Conservation (phyloP, 1,284 basidiomycete species). For the Moniliophthora roreri region DNA sequence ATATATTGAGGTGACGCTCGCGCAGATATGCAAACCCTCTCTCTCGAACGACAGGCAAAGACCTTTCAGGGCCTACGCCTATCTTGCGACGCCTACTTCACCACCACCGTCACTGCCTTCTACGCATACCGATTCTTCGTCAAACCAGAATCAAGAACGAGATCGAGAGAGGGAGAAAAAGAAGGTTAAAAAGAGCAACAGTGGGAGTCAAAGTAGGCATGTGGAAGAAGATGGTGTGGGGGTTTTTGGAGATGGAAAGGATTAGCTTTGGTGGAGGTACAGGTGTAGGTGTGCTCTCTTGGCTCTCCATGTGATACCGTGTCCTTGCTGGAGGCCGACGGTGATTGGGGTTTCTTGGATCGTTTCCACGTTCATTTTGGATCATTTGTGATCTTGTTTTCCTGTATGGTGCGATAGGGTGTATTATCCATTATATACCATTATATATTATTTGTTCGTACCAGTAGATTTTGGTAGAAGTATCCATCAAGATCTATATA, state of each 20-base stretch:
- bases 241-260: constrained; percentile 12
- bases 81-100: constrained; percentile 53
- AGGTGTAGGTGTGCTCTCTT: no score
- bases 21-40: constrained; percentile 65
- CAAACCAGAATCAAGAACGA: background rate
- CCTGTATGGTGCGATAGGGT: no score
- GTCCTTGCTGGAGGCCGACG: no score
- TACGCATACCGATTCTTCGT: background rate
- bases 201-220: constrained; percentile 6
- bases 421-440: no score
- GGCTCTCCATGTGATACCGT: no score
- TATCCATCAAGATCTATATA: no score
- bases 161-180: background rate
- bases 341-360: no score
- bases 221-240: constrained; percentile 11
- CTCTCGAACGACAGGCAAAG: constrained; percentile 77
- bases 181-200: background rate
- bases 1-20: background rate
- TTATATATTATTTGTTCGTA: no score
- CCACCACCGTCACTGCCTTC: constrained; percentile 21
- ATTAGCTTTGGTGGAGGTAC: constrained; percentile 6
- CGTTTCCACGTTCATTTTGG: no score
- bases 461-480: no score
- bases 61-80: constrained; percentile 78
- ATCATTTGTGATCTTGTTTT: no score